Base-by-base conservation (phyloP, 257 asterid species). In the Solanum commersonii region DNA sequence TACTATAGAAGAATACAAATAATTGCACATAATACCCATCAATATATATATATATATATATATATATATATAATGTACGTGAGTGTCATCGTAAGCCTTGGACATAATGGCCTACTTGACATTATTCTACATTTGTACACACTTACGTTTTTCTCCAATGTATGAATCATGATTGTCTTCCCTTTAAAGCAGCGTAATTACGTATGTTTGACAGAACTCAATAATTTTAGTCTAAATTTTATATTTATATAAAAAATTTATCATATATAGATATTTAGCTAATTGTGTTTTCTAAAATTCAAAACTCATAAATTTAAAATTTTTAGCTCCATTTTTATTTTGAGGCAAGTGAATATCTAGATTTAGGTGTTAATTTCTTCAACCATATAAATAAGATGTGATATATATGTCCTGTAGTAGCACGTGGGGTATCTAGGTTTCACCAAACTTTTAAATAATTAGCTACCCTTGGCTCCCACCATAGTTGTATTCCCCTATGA, bases 21-120 rank as follows among this genome's bases (percentile, higher is more conserved):
- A 78, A 42, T 79, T 79, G 84, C 38, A 79, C 84, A 25, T 14
- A 65, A 25, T 25, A 65, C n/a, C 65, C 84, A 79, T n/a, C 37
- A 14, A 78, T 7, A 40, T n/a, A 12, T 40, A 40, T 76, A 13
- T 76, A 13, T 74, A 44, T 13, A 15, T 42, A 42, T 42, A 42
- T 42, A 10, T 37, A n/a, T 37, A 35, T 35, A 12, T 74, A 12
- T 35, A 11, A 20, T 22, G 52, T 13, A 16, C 31, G 23, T n/a
- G 12, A 6, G 33, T 38, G 60, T 40, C 60, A 78, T 78, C 13
- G 84, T 77, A 78, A 78, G 23, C n/a, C 60, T n/a, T 40, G 4
- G 37, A 42, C 60, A n/a, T n/a, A 60, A 13, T n/a, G 59, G n/a
- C 60, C 84, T 40, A n/a, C 8, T 77, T n/a, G 35, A 77, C 34